A percentile compares a stretch with the other conserved stretches of the same genome.
Evolutionary conservation across 2,329 filamentous ascomycete genomes (phyloP).

Genomic region (Venturia oleaginea): DNA sequence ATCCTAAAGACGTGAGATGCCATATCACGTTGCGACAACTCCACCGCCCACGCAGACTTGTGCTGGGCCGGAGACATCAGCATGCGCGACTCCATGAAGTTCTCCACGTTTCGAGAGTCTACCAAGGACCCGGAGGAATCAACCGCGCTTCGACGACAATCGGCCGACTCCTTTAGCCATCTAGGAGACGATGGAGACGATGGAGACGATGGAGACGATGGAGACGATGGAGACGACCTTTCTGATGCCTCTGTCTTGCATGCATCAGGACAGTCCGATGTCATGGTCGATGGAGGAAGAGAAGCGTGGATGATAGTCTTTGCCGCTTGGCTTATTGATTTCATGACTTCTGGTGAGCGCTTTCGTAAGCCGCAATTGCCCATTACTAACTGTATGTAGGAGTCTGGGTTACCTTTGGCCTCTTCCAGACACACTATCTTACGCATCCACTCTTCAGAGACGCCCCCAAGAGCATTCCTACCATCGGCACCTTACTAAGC

Average conservation of each 20-base stretch:
- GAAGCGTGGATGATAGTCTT: not conserved
- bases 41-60: not conserved
- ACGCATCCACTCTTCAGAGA: not conserved
- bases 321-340: slow-evolving; percentile 3
- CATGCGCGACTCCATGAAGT: not conserved
- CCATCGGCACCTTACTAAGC: not conserved
- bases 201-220: not conserved
- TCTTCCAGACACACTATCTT: not conserved
- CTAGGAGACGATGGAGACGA: not conserved
- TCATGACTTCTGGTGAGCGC: not conserved
- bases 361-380: not conserved
- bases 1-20: not conserved
- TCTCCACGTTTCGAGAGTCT: not conserved
- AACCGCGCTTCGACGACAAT: not conserved
- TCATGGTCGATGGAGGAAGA: not conserved
- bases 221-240: not conserved
- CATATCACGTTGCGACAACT: too few species aligned
- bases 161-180: not conserved
- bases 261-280: not conserved
- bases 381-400: not conserved
- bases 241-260: not conserved
- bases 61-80: not conserved
- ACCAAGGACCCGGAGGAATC: not conserved
- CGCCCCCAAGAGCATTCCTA: not conserved
- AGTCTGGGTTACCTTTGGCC: not conserved